Conservation (phyloP, 2,329 filamentous ascomycete genomes). For the Nemania sp. region DNA sequence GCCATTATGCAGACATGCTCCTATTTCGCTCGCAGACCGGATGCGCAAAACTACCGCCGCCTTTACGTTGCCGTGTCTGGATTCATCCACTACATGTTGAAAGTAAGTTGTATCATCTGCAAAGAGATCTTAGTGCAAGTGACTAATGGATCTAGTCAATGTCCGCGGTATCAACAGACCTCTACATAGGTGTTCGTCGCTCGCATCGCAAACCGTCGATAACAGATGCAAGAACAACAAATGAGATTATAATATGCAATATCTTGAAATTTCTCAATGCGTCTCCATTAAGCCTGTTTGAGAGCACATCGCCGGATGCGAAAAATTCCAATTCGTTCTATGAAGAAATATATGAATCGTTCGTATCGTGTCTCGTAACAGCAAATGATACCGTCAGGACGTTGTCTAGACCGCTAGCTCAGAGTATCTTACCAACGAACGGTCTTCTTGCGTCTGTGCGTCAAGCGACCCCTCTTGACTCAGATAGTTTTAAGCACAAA, state of each 20-base stretch:
- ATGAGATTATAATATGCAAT: conserved; percentile 60
- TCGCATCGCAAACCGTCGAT: conserved; percentile 56
- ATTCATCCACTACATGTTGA: conserved; percentile 68
- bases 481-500: conserved; percentile 55
- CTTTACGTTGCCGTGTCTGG: conserved; percentile 67
- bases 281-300: conserved; percentile 63
- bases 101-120: conserved; percentile 56
- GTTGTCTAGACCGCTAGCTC: conserved; percentile 61
- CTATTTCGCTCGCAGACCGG: conserved; percentile 68
- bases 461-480: conserved; percentile 53
- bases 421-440: conserved; percentile 59
- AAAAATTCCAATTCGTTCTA: conserved; percentile 56
- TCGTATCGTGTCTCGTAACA: conserved; percentile 67
- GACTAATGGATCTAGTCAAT: conserved; percentile 51
- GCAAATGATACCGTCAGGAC: conserved; percentile 62
- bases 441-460: conserved; percentile 53
- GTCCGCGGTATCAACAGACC: conserved; percentile 54
- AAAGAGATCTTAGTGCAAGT: conserved; percentile 21
- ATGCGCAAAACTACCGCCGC: conserved; percentile 63
- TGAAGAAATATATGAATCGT: conserved; percentile 62
- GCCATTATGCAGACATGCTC: conserved; percentile 72
- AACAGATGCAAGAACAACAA: conserved; percentile 53
- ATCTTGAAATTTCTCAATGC: conserved; percentile 70
- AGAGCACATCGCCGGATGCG: conserved; percentile 53
- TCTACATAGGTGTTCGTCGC: conserved; percentile 55